Base-by-base conservation (phyloP, 179 eudicot species). In the Beta macrorhiza region DNA sequence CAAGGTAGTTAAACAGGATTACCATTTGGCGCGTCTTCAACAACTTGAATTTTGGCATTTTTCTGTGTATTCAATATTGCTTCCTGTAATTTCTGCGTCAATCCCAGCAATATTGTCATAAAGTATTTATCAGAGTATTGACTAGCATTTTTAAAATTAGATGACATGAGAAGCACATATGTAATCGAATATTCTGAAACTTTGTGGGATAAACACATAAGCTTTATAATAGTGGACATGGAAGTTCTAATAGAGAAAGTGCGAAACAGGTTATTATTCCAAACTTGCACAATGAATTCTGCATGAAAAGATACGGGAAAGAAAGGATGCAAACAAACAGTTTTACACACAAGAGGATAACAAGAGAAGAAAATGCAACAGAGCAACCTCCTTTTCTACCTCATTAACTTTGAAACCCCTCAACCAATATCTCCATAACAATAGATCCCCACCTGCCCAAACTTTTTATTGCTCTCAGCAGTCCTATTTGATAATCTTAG, bases 41-140 rank as follows among this genome's bases (percentile, higher is more conserved):
- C 86, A 20, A 76, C 85, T 84, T 89, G 93, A 82, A 94, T 94
- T 81, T 91, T 86, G 47, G 88, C 93, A 81, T 93, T 92, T 78
- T 90, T 94, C 87, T 94, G 99, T 14, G 99, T 96, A 74, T 84
- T 86, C 77, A 94, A 67, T 73, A 96, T 87, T 52, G 99, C 99
- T 81, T 92, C 89, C 83, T 92, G 86, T 84, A 96, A 83, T 86
- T 87, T 85, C 98, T 95, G 89, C 86, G 79, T 25, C 72, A 82
- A 53, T 15, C 1, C 49, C 47, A 72, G 29, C 78, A 70, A 67
- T 61, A 64, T 22, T 57, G 22, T 72, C 76, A 74, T 37, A n/a
- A 63, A 42, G 45, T 19, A 22, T 20, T 0, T 32, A 12, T 0
- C 13, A 20, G 3, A 20, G 12, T 9, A 49, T 9, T 49, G 53